phyloP scores from a whole-genome alignment of 2,329 filamentous ascomycete species.

The Fusarium austroafricanum region DNA sequence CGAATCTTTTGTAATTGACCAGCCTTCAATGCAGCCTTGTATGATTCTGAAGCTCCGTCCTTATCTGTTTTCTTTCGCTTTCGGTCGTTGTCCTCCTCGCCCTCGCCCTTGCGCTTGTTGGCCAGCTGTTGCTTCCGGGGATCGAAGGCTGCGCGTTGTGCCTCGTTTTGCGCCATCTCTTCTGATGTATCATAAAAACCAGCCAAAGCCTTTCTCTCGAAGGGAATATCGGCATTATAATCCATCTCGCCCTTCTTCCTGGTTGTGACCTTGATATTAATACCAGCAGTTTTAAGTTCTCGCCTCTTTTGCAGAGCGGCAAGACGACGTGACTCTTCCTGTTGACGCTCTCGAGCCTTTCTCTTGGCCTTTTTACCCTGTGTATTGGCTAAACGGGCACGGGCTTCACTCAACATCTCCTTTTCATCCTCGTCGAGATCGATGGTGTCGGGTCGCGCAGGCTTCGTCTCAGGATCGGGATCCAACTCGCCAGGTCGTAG shows the following conservation, averaged over 20 bases:
- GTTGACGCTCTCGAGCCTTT: conserved; percentile 93
- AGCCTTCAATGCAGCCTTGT: conserved; percentile 90
- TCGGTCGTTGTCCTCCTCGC: conserved; percentile 82
- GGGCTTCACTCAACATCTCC: conserved; percentile 98
- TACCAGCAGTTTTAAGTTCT: conserved; percentile 96
- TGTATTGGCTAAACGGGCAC: conserved; percentile 94
- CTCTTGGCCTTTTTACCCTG: conserved; percentile 99
- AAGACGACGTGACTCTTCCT: conserved; percentile 92
- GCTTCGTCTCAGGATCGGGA: conserved; percentile 96
- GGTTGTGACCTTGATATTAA: conserved; percentile 95
- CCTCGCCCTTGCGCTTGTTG: conserved; percentile 94
- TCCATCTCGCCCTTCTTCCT: conserved; percentile 98
- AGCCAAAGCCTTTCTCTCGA: conserved; percentile 88
- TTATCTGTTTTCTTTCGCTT: conserved; percentile 94
- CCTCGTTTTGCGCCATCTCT: conserved; percentile 83
- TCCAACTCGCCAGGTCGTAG: conserved; percentile 94
- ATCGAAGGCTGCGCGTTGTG: conserved; percentile 86
- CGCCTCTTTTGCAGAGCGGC: conserved; percentile 93
- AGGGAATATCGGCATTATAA: conserved; percentile 98
- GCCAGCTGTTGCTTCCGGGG: conserved; percentile 90
- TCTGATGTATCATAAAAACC: conserved; percentile 96
- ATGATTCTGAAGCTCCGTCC: conserved; percentile 78
- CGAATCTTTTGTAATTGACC: conserved; percentile 94
- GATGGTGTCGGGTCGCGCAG: conserved; percentile 94
- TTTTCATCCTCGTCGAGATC: conserved; percentile 99